Conservation (phyloP, 257 asterid genomes). For the Solanum lycopersicoides region DNA sequence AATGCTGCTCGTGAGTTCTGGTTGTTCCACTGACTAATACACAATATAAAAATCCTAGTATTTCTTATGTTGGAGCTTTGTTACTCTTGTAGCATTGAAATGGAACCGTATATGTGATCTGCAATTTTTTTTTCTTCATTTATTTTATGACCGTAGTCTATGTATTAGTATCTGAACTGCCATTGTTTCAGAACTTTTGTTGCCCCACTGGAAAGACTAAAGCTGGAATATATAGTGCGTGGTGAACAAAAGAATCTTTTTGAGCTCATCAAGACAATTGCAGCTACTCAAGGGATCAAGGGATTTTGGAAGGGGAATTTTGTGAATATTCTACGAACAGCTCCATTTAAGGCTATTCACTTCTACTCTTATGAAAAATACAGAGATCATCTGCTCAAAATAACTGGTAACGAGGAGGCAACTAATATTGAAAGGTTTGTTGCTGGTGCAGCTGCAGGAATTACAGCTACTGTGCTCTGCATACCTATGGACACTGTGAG, state of each 20-base stretch:
- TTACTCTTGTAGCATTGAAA: not conserved
- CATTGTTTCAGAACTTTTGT: conserved; percentile 70
- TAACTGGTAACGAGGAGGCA: conserved; percentile 67
- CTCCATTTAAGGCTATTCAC: conserved; percentile 93
- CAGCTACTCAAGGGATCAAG: conserved; percentile 66
- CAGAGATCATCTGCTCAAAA: conserved; percentile 57
- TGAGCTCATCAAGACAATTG: conserved; percentile 63
- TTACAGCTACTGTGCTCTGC: conserved; percentile 89
- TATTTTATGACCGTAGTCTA: not conserved
- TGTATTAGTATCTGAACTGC: not conserved
- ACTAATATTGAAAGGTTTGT: conserved; percentile 82
- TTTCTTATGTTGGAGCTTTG: not conserved
- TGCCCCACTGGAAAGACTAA: conserved; percentile 93
- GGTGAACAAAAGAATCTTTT: conserved; percentile 67
- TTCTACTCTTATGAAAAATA: conserved; percentile 86
- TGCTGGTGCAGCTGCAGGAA: conserved; percentile 98
- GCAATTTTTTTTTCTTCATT: not conserved
- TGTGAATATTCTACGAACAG: conserved; percentile 87
- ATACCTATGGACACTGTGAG: conserved; percentile 98
- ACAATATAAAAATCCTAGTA: not conserved
- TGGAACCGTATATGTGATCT: not conserved
- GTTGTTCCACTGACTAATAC: not conserved
- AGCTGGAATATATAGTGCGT: conserved; percentile 92
- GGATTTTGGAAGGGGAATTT: conserved; percentile 98
- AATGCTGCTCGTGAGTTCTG: not conserved